Evolutionary conservation across 495 filamentous ascomycete species (phyloP), one percentile per base, ranked within the genome.

Genomic region (Paragyromitra xinjiangensis): DNA sequence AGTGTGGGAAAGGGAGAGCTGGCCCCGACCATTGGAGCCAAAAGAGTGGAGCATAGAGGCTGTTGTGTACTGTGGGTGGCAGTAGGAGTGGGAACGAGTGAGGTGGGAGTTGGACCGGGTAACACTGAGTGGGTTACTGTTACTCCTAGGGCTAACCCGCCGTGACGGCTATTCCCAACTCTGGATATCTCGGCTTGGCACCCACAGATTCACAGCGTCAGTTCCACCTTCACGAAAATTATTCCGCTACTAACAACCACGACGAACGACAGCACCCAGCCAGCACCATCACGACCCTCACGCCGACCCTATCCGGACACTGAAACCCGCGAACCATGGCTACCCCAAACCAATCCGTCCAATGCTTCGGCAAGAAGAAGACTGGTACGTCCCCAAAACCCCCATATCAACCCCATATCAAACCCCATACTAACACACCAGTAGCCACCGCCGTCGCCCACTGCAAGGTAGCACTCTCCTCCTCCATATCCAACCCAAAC

Each of bases 311-410:
- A 12, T 34, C 37, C 39, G 24, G 61, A 58, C 24, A 45, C 50
- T 69, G 74, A 78, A 65, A 68, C 8, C 8, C n/a, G 9, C n/a
- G 48, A 53, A 80, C 64, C 87, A 95, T 94, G 92, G 89, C 91
- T 84, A 88, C 92, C 37, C 82, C 83, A 82, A 86, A 88, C 74
- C 93, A 93, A 87, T 92, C 90, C 87, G 93, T 95, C 80, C 92
- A 95, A 89, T 95, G 92, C 91, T 95, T 95, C 91, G 93, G 93
- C 89, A 94, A 93, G 88, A 93, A 93, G 89, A 93, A 93, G 89
- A 93, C 91, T 83, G 91, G 90, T 90, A 87, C 84, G 84, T 51
- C 48, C 48, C 48, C 48, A 12, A 26, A 56, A 5, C 9, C 12
- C 12, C 53, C 7, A 56, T 56, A 56, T 56, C 24, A 56, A 26